Base-by-base conservation (phyloP, 1,139 yeast genomes). In the Scheffersomyces insectosa region DNA sequence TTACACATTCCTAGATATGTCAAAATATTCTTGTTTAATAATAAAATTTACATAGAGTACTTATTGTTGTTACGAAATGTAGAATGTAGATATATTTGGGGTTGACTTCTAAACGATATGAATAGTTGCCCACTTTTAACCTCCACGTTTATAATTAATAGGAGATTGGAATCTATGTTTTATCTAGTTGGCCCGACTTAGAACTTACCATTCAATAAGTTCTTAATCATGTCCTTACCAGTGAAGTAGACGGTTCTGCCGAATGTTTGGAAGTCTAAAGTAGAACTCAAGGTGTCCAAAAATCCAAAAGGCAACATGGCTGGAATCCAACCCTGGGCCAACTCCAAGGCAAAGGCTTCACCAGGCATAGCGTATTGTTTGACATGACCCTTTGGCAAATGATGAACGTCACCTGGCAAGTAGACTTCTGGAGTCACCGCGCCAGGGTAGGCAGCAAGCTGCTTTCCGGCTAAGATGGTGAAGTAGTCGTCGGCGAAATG, bases 311-410 rank as follows among this genome's bases (percentile, higher is more conserved):
- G 97, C 51, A 95, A 77, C 99, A 93, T 93, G 41, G 95, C 85
- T 30, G 99, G 99, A 54, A 93, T 88, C 95, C 97, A 93, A 45
- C 99, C 99, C 71, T 93, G 99, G 6, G 99, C 99, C 59, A 93
- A 78, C 64, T 93, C 99, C 55, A 93, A 72, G 5, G 99, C 97
- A 68, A 83, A 91, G 0, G 88, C 75, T 30, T 85, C 95, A 34
- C 79, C 65, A 1, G 88, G 85, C 96, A 93, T 88, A 30, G 82
- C 56, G 64, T 95, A 93, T 66, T 95, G 99, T 67, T 87, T 89
- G 52, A 81, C 80, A 37, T 66, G 54, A 30, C 97, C 97, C 62
- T 81, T 85, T 30, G 57, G 63, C 60, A 93, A 73, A 61, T 85
- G 95, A 64, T 95, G 95, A 50, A 81, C 82, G 56, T 85, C 88